Evolutionary conservation across 805 yeast genomes (phyloP).

Genomic region (Jamesozyma rosinii): DNA sequence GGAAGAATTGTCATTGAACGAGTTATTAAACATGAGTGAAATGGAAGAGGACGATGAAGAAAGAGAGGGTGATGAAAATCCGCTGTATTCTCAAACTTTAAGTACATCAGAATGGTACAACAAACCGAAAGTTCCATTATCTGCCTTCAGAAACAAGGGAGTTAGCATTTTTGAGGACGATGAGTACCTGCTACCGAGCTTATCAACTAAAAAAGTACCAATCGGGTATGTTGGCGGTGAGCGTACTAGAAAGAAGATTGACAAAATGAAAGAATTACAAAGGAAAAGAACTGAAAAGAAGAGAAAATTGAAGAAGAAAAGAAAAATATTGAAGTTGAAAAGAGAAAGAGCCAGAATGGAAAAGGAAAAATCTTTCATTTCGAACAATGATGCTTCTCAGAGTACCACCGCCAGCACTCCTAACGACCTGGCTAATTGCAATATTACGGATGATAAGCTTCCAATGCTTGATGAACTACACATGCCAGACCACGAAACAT

Average conservation of each 20-base stretch:
- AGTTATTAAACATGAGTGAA: slow-evolving; percentile 79
- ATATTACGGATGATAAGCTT: neutral
- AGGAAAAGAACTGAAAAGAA: slow-evolving; percentile 29
- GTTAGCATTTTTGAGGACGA: slow-evolving; percentile 30
- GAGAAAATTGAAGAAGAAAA: slow-evolving; percentile 27
- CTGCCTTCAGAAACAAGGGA: slow-evolving; percentile 84
- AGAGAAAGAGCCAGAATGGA: slow-evolving; percentile 27
- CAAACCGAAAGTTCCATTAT: slow-evolving; percentile 59
- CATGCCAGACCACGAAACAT: neutral
- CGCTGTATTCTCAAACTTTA: slow-evolving; percentile 28
- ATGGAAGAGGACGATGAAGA: slow-evolving; percentile 63
- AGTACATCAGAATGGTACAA: slow-evolving; percentile 31
- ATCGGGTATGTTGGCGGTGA: slow-evolving; percentile 31
- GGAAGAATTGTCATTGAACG: slow-evolving; percentile 53
- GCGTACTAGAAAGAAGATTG: slow-evolving; percentile 29
- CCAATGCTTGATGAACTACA: neutral
- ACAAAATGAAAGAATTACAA: slow-evolving; percentile 29
- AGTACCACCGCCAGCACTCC: neutral
- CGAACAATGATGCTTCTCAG: slow-evolving; percentile 1
- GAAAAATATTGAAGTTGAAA: slow-evolving; percentile 24
- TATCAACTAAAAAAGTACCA: slow-evolving; percentile 27
- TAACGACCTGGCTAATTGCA: neutral
- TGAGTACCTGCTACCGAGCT: slow-evolving; percentile 24
- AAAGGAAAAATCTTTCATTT: slow-evolving; percentile 13
- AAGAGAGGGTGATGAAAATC: slow-evolving; percentile 42